A percentile compares a stretch with the other conserved stretches of the same genome.
These are phyloP conservation scores for Neoboletus magnificus DNA, from an alignment of 768 basidiomycete species.

Conservation along the genomic window DNA sequence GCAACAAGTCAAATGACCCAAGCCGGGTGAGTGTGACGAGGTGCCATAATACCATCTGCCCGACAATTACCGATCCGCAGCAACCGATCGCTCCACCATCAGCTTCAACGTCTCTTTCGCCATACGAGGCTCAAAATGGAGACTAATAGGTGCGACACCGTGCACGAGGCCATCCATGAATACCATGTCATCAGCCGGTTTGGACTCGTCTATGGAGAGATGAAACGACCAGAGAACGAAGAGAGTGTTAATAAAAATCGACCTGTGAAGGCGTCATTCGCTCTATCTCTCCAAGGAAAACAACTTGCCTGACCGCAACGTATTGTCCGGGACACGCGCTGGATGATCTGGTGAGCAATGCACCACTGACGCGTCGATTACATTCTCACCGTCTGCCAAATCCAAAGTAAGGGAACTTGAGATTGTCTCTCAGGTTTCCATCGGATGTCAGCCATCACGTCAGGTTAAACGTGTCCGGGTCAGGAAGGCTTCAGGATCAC, in stretches of 20 bases:
- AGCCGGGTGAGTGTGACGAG: too few species aligned
- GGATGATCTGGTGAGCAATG: background rate
- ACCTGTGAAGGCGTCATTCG: conserved; percentile 33
- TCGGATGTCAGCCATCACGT: conserved; percentile 28
- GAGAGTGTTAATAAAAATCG: conserved; percentile 58
- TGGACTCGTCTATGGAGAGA: conserved; percentile 41
- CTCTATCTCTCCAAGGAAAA: background rate
- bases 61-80: background rate
- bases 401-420: conserved; percentile 49
- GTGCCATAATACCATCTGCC: background rate
- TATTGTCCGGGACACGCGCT: conserved; percentile 62
- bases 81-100: conserved; percentile 1
- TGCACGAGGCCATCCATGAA: conserved; percentile 36
- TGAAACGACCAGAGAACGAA: conserved; percentile 61
- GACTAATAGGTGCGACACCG: conserved; percentile 45
- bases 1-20: background rate
- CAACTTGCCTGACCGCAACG: conserved; percentile 40
- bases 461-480: conserved; percentile 37
- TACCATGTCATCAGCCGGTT: conserved; percentile 53
- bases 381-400: conserved; percentile 39
- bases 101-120: conserved; percentile 1
- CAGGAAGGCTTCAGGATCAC: conserved; percentile 37
- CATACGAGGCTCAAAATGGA: conserved; percentile 47
- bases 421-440: conserved; percentile 38
- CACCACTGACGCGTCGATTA: background rate